Evolutionary conservation across 306 rosid species (phyloP).

Genomic region (Acacia melanoxylon): DNA sequence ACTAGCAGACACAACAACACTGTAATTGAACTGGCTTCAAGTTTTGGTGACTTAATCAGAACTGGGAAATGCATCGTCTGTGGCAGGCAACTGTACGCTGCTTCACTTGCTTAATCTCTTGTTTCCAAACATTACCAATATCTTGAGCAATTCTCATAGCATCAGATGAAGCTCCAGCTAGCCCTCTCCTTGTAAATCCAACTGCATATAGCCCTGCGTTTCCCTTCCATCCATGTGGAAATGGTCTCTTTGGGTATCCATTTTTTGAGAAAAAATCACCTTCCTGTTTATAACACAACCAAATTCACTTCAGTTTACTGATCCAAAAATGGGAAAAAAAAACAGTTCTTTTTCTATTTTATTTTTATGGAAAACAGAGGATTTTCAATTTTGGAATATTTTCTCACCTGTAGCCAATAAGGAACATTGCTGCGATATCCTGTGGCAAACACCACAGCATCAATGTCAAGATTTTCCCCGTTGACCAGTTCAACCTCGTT

Average conservation of each 20-base stretch:
- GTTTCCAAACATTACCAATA: conserved; percentile 73
- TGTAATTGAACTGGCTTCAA: background rate
- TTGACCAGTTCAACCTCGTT: conserved; percentile 56
- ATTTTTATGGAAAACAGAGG: background rate
- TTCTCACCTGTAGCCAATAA: conserved; percentile 92
- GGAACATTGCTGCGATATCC: conserved; percentile 98
- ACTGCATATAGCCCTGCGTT: conserved; percentile 85
- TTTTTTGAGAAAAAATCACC: conserved; percentile 76
- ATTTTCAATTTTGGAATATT: background rate
- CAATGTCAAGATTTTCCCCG: conserved; percentile 56
- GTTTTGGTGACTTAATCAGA: conserved; percentile 34
- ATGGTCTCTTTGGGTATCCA: conserved; percentile 78
- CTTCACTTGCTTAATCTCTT: conserved; percentile 63
- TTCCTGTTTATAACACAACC: conserved; percentile 55
- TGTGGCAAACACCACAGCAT: conserved; percentile 77
- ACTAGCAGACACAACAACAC: background rate
- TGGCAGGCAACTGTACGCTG: conserved; percentile 58
- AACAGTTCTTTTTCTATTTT: background rate
- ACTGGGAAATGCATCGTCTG: conserved; percentile 84
- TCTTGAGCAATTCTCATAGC: conserved; percentile 80
- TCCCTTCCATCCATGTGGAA: conserved; percentile 93
- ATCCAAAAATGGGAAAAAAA: background rate
- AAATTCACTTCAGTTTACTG: background rate
- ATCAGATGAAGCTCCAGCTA: conserved; percentile 79
- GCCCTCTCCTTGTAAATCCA: conserved; percentile 94